Evolutionary conservation across 1,284 basidiomycete genomes (phyloP).

Genomic region (Rhizopogon parksii): DNA sequence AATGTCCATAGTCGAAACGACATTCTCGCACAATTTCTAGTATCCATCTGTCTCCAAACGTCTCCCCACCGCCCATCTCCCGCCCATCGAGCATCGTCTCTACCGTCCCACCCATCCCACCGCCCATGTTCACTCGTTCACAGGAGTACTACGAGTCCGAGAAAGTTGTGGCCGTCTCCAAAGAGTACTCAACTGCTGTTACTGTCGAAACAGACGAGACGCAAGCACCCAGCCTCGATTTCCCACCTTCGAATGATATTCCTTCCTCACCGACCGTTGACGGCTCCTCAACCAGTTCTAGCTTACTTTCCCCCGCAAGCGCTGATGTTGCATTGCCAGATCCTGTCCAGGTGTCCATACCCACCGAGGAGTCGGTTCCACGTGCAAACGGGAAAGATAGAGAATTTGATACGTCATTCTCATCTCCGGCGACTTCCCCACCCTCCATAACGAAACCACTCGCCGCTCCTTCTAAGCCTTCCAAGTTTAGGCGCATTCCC

Average conservation of each 20-base stretch:
- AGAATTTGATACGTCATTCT: constrained; percentile 5
- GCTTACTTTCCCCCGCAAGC: constrained; percentile 1
- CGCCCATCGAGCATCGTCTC: constrained; percentile 21
- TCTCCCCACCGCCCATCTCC: constrained; percentile 25
- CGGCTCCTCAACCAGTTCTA: constrained; percentile 1
- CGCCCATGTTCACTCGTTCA: background rate
- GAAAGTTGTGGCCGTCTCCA: constrained; percentile 11
- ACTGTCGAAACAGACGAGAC: constrained; percentile 8
- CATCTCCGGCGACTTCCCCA: constrained; percentile 13
- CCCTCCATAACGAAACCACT: constrained; percentile 15
- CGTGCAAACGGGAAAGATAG: constrained; percentile 10
- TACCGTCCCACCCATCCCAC: constrained; percentile 8
- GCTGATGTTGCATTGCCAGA: constrained; percentile 1
- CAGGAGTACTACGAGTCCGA: constrained; percentile 15
- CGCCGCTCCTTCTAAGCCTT: constrained; percentile 35
- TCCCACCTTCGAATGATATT: constrained; percentile 6
- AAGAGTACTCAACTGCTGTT: constrained; percentile 9
- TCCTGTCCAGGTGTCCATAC: background rate
- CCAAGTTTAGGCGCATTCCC: constrained; percentile 57
- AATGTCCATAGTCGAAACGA: constrained; percentile 51
- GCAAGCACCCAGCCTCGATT: constrained; percentile 6
- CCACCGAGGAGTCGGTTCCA: background rate
- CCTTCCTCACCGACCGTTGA: constrained; percentile 9
- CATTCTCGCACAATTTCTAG: constrained; percentile 54
- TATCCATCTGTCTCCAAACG: constrained; percentile 26